phyloP scores from a whole-genome alignment of 805 yeast genomes.

The Candida montana region DNA sequence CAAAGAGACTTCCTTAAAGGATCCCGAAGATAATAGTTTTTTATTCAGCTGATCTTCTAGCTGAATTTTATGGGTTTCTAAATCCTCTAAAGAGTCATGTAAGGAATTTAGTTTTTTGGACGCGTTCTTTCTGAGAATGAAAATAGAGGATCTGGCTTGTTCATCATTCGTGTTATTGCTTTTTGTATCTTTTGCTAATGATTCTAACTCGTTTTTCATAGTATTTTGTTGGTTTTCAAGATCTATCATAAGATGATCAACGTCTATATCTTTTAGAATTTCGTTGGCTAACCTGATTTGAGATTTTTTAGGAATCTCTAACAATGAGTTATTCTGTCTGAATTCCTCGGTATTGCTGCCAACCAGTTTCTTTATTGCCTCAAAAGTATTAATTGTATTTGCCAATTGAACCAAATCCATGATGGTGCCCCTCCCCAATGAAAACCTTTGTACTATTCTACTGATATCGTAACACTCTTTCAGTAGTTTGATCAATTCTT shows the following conservation, averaged over 20 bases:
- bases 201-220: conserved; percentile 4
- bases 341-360: conserved; percentile 23
- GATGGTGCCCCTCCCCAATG: conserved; percentile 43
- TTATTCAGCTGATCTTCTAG: not conserved
- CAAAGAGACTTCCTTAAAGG: conserved; percentile 29
- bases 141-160: not conserved
- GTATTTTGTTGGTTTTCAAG: conserved; percentile 3
- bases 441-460: conserved; percentile 53
- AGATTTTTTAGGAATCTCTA: conserved; percentile 29
- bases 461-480: conserved; percentile 50
- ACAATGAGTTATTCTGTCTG: conserved; percentile 23
- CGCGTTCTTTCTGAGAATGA: conserved; percentile 12
- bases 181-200: not conserved
- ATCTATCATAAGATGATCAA: conserved; percentile 23
- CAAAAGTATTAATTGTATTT: conserved; percentile 32
- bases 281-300: conserved; percentile 37
- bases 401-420: conserved; percentile 41
- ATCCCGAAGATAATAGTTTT: conserved; percentile 20
- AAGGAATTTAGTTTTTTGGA: conserved; percentile 6
- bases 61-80: not conserved
- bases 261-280: conserved; percentile 39
- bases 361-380: conserved; percentile 24
- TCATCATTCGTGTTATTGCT: no score
- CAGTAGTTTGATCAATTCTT: conserved; percentile 31
- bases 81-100: conserved; percentile 24